phyloP scores from a whole-genome alignment of 768 basidiomycete genomes.

The Mrakia hoshinonis region DNA sequence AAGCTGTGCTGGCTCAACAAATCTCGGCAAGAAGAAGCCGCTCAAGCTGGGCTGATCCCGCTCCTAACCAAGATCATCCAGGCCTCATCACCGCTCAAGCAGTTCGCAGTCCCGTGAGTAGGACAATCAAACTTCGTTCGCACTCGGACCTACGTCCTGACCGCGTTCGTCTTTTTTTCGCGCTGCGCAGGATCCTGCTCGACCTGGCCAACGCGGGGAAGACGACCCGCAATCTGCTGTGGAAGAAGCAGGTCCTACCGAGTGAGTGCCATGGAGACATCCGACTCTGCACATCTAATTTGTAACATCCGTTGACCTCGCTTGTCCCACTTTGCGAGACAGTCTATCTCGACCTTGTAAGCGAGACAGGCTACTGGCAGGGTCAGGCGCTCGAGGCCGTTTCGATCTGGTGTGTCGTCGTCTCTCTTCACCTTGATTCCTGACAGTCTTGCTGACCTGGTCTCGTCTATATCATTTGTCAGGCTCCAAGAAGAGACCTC shows the following conservation, averaged over 20 bases:
- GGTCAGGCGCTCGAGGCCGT: slow-evolving; percentile 85
- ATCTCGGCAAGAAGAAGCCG: slow-evolving; percentile 90
- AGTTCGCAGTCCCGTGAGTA: slow-evolving; percentile 72
- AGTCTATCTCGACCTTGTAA: slow-evolving; percentile 41
- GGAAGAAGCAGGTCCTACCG: slow-evolving; percentile 84
- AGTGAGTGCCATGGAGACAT: no score
- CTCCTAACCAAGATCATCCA: slow-evolving; percentile 80
- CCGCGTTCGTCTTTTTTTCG: not conserved
- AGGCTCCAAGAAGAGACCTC: slow-evolving; percentile 95
- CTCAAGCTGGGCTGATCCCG: slow-evolving; percentile 88
- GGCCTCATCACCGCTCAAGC: slow-evolving; percentile 82
- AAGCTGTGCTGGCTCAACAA: slow-evolving; percentile 93
- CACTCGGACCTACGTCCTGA: no score
- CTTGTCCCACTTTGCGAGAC: not conserved
- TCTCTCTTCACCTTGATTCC: not conserved
- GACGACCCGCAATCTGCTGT: slow-evolving; percentile 74
- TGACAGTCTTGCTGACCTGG: not conserved
- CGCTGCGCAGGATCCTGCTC: slow-evolving; percentile 56
- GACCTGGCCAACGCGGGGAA: slow-evolving; percentile 93
- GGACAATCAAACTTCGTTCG: not conserved
- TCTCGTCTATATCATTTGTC: not conserved
- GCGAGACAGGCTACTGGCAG: slow-evolving; percentile 47
- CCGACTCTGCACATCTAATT: no score
- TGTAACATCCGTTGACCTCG: no score
- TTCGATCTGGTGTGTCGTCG: slow-evolving; percentile 62